Conservation (phyloP, 1,284 basidiomycete genomes). For the Taiwanofungus camphoratus region DNA sequence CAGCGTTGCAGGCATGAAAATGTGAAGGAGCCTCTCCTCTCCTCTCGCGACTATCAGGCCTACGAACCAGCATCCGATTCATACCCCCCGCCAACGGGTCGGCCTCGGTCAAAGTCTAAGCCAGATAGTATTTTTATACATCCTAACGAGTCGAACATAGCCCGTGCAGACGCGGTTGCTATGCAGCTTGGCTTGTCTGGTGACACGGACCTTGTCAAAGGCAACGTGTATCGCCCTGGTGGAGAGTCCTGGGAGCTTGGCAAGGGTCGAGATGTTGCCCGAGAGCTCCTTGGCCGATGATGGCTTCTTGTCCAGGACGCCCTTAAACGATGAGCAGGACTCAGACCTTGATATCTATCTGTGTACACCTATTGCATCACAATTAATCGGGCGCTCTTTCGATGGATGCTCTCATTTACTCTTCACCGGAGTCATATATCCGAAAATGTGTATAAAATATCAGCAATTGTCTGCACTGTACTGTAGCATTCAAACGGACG, state of each 20-base stretch:
- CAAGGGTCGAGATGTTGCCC: slow-evolving; percentile 34
- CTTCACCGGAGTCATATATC: neutral
- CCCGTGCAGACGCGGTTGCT: slow-evolving; percentile 55
- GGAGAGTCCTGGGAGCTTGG: slow-evolving; percentile 34
- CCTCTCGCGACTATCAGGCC: slow-evolving; percentile 16
- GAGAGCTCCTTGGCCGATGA: slow-evolving; percentile 24
- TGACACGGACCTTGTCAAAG: slow-evolving; percentile 36
- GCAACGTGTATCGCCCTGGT: slow-evolving; percentile 26
- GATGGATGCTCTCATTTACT: too few relatives aligned
- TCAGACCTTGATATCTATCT: neutral
- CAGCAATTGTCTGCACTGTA: neutral
- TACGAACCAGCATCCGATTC: slow-evolving; percentile 8
- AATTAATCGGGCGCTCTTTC: too few relatives aligned
- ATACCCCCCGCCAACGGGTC: slow-evolving; percentile 16
- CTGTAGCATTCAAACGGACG: neutral
- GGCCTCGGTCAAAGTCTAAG: slow-evolving; percentile 45
- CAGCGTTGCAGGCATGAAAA: slow-evolving; percentile 20
- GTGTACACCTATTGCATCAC: too few relatives aligned
- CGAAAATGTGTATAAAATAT: neutral
- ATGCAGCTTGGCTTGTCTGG: slow-evolving; percentile 45
- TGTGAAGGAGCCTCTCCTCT: slow-evolving; percentile 34
- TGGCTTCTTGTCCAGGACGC: too few relatives aligned
- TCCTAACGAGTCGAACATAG: slow-evolving; percentile 53
- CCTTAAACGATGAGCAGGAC: neutral
- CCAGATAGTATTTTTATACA: slow-evolving; percentile 57